Evolutionary conservation across 2,329 filamentous ascomycete genomes (phyloP), one percentile per base, ranked within the genome.

Genomic region (Neospermospora avenae): DNA sequence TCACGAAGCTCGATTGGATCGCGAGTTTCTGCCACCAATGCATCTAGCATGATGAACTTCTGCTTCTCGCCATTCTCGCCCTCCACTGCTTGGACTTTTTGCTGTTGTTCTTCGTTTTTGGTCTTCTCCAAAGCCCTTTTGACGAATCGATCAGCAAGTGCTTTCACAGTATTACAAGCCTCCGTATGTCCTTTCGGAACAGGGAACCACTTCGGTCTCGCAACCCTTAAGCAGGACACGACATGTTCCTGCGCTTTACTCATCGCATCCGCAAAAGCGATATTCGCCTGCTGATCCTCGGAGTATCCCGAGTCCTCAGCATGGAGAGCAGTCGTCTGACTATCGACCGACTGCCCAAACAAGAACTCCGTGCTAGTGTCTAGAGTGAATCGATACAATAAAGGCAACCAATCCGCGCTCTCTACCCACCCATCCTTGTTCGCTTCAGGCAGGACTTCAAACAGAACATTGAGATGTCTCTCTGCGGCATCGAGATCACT

Each of bases 321-420:
- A 31, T 71, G 62, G 0, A 73, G 64, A 18, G 76, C 77, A 25
- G 80, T 68, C 25, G 77, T 78, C 56, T 79, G 75, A 34, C 46
- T 68, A 31, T 70, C 77, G 1, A 85, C 83, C 20, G 75, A 77
- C 63, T 81, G 74, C 10, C 84, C 84, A 58, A 86, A 84, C 1
- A 87, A 72, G 64, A 86, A 82, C 44, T 82, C 81, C 0, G 81
- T 86, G 0, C 81, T 78, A 0, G 78, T 79, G 63, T 86, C 82
- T 37, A 86, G 74, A 0, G 83, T 85, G 28, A 85, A 73, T 49
- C 77, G 76, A 69, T 84, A 84, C 65, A 90, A 82, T 11, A 87
- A 73, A 1, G 78, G 77, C 55, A 81, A 77, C 4, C 85, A 69
- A 63, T 86, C 80, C 8, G 89, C 77, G 3, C 51, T 7, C 71